These are phyloP conservation scores for Epithele typhae DNA, from an alignment of 768 basidiomycete species.

Conservation along the genomic window DNA sequence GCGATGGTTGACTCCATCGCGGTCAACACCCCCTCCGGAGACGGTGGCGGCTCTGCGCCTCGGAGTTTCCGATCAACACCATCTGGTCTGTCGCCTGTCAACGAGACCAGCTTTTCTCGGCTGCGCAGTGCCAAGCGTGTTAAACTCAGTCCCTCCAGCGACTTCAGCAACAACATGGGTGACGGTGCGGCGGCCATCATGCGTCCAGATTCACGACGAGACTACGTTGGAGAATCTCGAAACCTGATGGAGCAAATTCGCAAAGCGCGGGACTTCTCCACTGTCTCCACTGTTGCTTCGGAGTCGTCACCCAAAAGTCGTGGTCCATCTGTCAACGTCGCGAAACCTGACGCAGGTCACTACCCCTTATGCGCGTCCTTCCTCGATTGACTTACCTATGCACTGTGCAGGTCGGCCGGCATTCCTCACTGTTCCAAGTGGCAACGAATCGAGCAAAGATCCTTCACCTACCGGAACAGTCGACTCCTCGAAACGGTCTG, in stretches of 20 bases:
- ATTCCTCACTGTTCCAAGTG: conserved; percentile 11
- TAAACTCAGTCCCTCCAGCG: conserved; percentile 66
- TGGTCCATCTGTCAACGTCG: conserved; percentile 14
- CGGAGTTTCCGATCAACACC: conserved; percentile 41
- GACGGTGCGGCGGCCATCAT: conserved; percentile 43
- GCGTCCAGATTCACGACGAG: conserved; percentile 51
- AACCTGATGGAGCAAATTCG: conserved; percentile 80
- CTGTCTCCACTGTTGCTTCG: conserved; percentile 59
- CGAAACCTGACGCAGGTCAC: conserved; percentile 1
- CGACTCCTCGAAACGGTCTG: conserved; percentile 28
- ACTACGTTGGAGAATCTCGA: conserved; percentile 75
- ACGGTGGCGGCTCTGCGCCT: conserved; percentile 38
- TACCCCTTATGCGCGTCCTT: conserved; percentile 2
- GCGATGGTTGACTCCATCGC: conserved; percentile 94
- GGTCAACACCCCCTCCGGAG: conserved; percentile 61
- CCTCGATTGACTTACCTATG: background rate
- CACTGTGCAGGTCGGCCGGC: conserved; percentile 3
- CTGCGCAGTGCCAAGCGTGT: conserved; percentile 77
- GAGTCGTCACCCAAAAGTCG: too few relatives aligned
- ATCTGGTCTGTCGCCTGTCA: conserved; percentile 27
- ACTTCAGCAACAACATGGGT: conserved; percentile 48
- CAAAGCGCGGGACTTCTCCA: conserved; percentile 72
- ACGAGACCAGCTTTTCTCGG: conserved; percentile 42
- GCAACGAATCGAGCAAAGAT: conserved; percentile 15
- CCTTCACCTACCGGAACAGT: conserved; percentile 19